Base-by-base conservation (phyloP, 164 flowering plant genomes). In the Tinospora cordifolia region DNA sequence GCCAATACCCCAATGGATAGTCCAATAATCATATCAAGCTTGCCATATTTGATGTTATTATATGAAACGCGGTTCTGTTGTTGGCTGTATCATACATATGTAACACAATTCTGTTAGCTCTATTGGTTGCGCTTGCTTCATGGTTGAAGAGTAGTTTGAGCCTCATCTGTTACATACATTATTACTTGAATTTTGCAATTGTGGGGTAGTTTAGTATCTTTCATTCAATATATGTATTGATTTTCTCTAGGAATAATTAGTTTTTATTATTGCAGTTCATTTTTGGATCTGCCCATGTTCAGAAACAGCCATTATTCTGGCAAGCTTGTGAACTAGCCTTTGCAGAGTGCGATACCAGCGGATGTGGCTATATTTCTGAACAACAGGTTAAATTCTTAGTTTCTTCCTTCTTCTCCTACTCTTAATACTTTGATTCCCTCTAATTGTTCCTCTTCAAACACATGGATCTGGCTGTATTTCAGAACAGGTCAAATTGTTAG, bases 331-430 rank as follows among this genome's bases (percentile, higher is more conserved):
- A 72, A 49, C 63, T 68, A n/a, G 73, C 78, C 39, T 80, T 72
- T 41, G 58, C 63, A 47, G 67, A 69, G 75, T 86, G 87, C 74
- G 85, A 78, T 64, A 63, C 40, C 12, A 49, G 72, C 46, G 66
- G 74, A 39, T 72, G 69, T 17, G 75, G 75, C 36, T 63, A 72
- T 54, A 67, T 76, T 44, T 69, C 77, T 26, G 60, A 78, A 66
- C 75, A 67, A 27, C 77, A 76, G 79, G 81, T 41, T 30, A 4
- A 8, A 3, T n/a, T 51, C 26, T 21, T 6, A 34, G 59, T 34
- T 68, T 17, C 14, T 0, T 44, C 30, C 0, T 4, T 57, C 6
- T 25, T 63, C 27, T 66, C 14, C 22, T 9, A 8, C 71, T 59
- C 19, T 34, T 19, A 10, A 22, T 9, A 8, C 71, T 59, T 14